Evolutionary conservation across 441 rosid genomes (phyloP), one percentile per base, ranked within the genome.

Genomic region (Francoa sonchifolia): DNA sequence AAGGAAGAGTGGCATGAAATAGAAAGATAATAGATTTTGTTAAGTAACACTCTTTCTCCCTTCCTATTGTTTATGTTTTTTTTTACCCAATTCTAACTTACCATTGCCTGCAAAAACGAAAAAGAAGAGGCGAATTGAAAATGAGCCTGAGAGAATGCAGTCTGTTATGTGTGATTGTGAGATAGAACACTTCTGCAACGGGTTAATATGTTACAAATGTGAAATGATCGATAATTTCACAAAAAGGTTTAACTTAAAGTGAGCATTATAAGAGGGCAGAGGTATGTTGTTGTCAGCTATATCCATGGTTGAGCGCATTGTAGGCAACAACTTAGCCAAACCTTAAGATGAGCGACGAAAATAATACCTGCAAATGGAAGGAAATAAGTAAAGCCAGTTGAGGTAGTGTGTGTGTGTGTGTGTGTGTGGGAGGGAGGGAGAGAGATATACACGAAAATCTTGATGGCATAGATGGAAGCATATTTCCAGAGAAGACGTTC

Each of bases 401-500:
- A 26, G 8, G 28, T 5, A 25, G 28, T 0, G 8, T 5, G 8
- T 1, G 8, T 2, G 8, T 6, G 11, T 11, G 35, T 4, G 5
- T 16, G 47, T 14, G 22, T 9, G n/a, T 1, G 19, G 8, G 41
- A 26, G 15, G 27, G 25, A 41, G 55, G 37, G 44, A 33, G 37
- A 27, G 39, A 33, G 50, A 41, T 76, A 20, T 78, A 83, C 97
- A 80, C 95, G 38, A 54, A 76, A 33, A 88, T 78, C 53, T 63
- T 66, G 42, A 80, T 57, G 51, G 73, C 76, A 35, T 68, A 71
- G 45, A 71, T 57, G 44, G 95, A 56, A 3, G 95, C 82, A 57
- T 76, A 81, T 71, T 88, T 83, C 42, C 81, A 71, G 16, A 80
- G 81, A 44, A 88, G 87, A 19, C 93, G 93, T 54, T 88, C 95